Conservation (phyloP, 768 basidiomycete species). For the Agaricus blazei region DNA sequence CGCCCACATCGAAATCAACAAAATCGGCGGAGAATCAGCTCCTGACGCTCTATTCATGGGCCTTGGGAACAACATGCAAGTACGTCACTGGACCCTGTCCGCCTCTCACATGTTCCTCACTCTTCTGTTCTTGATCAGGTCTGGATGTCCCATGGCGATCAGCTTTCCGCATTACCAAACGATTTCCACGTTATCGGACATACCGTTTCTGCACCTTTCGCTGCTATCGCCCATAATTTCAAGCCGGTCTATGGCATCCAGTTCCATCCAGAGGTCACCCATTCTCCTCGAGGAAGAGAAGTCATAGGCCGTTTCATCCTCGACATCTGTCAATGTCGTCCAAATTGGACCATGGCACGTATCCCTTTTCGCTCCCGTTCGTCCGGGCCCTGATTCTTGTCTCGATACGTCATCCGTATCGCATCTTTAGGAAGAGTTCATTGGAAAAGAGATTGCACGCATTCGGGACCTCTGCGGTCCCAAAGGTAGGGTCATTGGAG, state of each 20-base stretch:
- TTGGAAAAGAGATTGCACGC: constrained; percentile 91
- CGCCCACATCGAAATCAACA: constrained; percentile 72
- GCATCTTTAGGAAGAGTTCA: constrained; percentile 80
- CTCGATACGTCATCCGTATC: neutral
- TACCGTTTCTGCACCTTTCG: constrained; percentile 85
- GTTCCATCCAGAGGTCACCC: constrained; percentile 98
- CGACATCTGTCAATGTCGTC: constrained; percentile 74
- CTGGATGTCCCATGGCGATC: constrained; percentile 99
- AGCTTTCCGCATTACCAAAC: constrained; percentile 74
- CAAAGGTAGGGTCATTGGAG: constrained; percentile 94
- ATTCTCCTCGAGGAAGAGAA: constrained; percentile 84
- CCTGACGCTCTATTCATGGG: constrained; percentile 81
- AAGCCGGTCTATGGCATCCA: constrained; percentile 95
- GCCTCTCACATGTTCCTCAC: neutral
- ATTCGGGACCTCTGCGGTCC: constrained; percentile 94
- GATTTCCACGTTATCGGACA: constrained; percentile 86
- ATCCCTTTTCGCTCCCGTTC: constrained; percentile 8
- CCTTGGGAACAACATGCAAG: constrained; percentile 87
- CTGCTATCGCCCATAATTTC: constrained; percentile 86
- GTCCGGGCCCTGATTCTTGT: constrained; percentile 6
- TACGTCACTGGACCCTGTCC: constrained; percentile 23
- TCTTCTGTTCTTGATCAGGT: constrained; percentile 48
- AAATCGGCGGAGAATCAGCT: constrained; percentile 44
- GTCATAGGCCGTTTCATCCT: constrained; percentile 83
- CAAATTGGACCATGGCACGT: constrained; percentile 90